phyloP scores from a whole-genome alignment of 1,284 basidiomycete genomes.

The Cutaneotrichosporon cyanovorans region DNA sequence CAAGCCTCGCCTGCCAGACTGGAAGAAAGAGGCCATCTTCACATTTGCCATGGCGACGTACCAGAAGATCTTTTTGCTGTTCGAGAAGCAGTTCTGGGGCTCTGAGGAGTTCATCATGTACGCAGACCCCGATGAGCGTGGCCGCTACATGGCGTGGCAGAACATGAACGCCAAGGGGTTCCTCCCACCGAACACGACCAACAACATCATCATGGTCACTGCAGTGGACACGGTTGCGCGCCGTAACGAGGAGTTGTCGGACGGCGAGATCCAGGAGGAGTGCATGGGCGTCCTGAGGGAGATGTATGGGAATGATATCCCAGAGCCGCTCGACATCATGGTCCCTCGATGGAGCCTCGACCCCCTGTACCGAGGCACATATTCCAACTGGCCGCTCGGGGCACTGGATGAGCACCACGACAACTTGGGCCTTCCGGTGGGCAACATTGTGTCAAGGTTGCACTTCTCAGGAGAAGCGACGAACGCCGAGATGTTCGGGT shows the following conservation, averaged over 20 bases:
- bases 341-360: slow-evolving; percentile 56
- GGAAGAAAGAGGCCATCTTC: slow-evolving; percentile 60
- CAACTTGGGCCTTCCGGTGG: slow-evolving; percentile 19
- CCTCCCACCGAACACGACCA: slow-evolving; percentile 48
- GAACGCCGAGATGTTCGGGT: slow-evolving; percentile 13
- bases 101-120: slow-evolving; percentile 60
- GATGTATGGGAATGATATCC: slow-evolving; percentile 57
- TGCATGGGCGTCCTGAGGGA: slow-evolving; percentile 52
- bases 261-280: slow-evolving; percentile 51
- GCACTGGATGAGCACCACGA: slow-evolving; percentile 21
- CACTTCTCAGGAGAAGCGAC: slow-evolving; percentile 18
- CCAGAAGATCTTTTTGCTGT: slow-evolving; percentile 64
- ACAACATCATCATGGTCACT: slow-evolving; percentile 55
- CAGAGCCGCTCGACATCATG: slow-evolving; percentile 53
- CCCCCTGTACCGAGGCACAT: slow-evolving; percentile 58
- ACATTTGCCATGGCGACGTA: slow-evolving; percentile 61
- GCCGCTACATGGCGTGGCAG: slow-evolving; percentile 63
- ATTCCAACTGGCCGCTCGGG: slow-evolving; percentile 58
- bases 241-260: slow-evolving; percentile 55
- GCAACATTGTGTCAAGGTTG: slow-evolving; percentile 5
- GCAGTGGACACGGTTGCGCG: slow-evolving; percentile 52
- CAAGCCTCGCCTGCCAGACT: slow-evolving; percentile 54
- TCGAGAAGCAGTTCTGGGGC: slow-evolving; percentile 62
- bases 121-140: slow-evolving; percentile 55
- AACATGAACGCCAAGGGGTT: slow-evolving; percentile 56